These are phyloP conservation scores for Tetracentron sinense DNA, from an alignment of 164 flowering plant species.

Conservation along the genomic window DNA sequence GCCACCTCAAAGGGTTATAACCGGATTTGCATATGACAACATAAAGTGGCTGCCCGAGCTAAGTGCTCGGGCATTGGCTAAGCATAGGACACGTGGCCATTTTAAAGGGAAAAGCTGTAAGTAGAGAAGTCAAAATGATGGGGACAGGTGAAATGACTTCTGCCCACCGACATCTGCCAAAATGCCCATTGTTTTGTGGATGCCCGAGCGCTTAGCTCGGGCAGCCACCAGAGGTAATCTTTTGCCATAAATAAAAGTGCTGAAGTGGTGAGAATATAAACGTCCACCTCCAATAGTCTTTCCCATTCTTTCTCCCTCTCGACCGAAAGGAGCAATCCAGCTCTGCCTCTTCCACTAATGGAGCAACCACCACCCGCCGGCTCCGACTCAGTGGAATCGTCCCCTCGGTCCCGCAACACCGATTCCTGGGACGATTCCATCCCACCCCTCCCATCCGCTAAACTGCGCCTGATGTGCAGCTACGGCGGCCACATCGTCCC, in stretches of 20 bases:
- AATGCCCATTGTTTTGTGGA: no score
- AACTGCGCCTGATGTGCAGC: conserved; percentile 93
- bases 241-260: neutral
- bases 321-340: conserved; percentile 30
- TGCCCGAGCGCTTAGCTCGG: no score
- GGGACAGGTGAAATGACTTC: no score
- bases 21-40: no score
- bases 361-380: conserved; percentile 11
- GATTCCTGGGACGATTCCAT: conserved; percentile 47
- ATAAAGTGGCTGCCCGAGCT: no score
- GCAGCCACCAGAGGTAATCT: no score
- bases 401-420: conserved; percentile 54
- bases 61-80: no score
- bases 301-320: neutral
- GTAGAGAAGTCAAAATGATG: no score
- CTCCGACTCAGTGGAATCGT: conserved; percentile 57
- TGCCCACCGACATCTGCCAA: no score
- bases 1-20: no score
- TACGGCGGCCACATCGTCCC: conserved; percentile 93
- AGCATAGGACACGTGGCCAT: no score
- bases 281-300: neutral
- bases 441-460: conserved; percentile 20
- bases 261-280: neutral
- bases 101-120: no score
- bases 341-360: conserved; percentile 12